Conservation (phyloP, 306 rosid genomes). For the Sophora flavescens region DNA sequence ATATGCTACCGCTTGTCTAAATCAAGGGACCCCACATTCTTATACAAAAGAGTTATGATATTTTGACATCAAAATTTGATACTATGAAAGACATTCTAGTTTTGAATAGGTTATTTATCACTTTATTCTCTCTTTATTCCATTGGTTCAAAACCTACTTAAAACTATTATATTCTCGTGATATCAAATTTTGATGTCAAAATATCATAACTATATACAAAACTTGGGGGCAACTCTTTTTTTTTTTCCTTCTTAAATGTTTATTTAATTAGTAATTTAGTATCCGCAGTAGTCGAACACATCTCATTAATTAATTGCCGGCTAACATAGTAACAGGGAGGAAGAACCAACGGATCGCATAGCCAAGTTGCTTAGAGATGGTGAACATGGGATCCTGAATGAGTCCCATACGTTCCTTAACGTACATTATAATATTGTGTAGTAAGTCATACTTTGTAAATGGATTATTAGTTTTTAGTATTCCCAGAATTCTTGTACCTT, state of each 20-base stretch:
- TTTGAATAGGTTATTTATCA: no score
- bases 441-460: background rate
- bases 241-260: background rate
- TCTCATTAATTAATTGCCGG: slow-evolving; percentile 46
- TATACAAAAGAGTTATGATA: no score
- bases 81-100: no score
- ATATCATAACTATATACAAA: no score
- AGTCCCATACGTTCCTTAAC: slow-evolving; percentile 32
- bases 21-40: no score
- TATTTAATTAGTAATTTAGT: background rate
- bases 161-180: no score
- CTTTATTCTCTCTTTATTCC: no score
- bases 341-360: slow-evolving; percentile 29
- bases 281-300: background rate
- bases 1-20: no score
- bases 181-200: no score
- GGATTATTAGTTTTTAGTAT: slow-evolving; percentile 19
- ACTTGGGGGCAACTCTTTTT: background rate
- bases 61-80: no score
- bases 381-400: background rate
- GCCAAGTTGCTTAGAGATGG: background rate
- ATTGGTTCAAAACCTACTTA: no score
- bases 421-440: background rate
- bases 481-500: slow-evolving; percentile 8
- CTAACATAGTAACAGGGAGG: slow-evolving; percentile 29